Percentiles rank a stretch among this genome's conserved stretches.
These are phyloP conservation scores for Ambrosia trifida DNA, from an alignment of 129 eudicot species.

Conservation along the genomic window DNA sequence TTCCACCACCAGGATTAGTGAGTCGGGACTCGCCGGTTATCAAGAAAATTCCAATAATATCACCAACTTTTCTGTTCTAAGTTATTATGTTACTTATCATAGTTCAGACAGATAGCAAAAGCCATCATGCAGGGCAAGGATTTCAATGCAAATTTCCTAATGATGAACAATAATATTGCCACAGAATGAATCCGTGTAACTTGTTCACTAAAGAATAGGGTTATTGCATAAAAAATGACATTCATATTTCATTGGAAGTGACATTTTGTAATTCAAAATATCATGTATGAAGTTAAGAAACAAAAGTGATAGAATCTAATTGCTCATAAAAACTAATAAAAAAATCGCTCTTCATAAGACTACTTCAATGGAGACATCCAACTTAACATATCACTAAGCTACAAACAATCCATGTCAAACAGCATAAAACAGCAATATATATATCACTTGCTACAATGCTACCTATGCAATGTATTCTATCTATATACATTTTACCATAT, in stretches of 20 bases:
- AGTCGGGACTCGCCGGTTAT: not conserved
- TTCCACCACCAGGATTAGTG: not conserved
- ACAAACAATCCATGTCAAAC: conserved; percentile 2
- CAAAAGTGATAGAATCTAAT: conserved; percentile 8
- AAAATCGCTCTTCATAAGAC: not conserved
- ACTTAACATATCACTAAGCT: conserved; percentile 19
- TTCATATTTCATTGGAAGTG: too few relatives aligned
- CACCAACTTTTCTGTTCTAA: not conserved
- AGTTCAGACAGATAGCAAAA: not conserved
- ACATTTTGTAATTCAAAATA: not conserved
- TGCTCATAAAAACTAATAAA: not conserved
- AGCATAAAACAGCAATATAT: not conserved
- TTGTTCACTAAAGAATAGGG: not conserved
- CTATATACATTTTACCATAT: conserved; percentile 9
- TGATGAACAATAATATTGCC: not conserved
- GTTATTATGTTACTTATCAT: not conserved
- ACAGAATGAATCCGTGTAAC: not conserved
- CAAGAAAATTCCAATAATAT: not conserved
- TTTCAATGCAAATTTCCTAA: conserved; percentile 13
- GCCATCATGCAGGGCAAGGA: conserved; percentile 9
- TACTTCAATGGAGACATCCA: conserved; percentile 16
- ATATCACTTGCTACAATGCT: conserved; percentile 5
- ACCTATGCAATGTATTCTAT: not conserved
- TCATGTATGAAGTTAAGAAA: not conserved
- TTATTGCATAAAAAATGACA: not conserved